Evolutionary conservation across 345 rosid species (phyloP).

Genomic region (Rhizophora apiculata): DNA sequence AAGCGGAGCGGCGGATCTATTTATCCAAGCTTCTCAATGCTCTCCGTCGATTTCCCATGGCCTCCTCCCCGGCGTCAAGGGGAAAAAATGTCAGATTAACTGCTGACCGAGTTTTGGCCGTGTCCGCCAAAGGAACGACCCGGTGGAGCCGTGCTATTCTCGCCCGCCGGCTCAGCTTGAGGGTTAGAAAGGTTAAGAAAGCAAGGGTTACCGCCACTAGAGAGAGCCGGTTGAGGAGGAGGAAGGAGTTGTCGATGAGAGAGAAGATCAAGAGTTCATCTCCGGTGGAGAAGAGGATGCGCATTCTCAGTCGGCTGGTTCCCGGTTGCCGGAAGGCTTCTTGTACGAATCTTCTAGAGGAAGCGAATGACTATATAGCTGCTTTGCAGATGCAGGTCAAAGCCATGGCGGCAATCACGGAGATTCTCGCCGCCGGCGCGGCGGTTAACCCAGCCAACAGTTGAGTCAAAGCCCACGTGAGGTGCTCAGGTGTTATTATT

Average conservation of each 20-base stretch:
- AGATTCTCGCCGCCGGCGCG: constrained; percentile 32
- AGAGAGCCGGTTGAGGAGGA: constrained; percentile 30
- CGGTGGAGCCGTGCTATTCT: constrained; percentile 79
- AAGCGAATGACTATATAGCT: constrained; percentile 78
- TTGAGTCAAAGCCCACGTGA: too few relatives aligned
- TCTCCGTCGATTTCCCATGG: constrained; percentile 33
- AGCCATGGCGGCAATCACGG: constrained; percentile 68
- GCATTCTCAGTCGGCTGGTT: constrained; percentile 57
- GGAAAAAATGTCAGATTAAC: constrained; percentile 38
- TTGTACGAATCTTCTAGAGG: constrained; percentile 57
- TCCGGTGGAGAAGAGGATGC: constrained; percentile 49
- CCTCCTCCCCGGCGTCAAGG: constrained; percentile 14
- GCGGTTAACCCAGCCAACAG: too few relatives aligned
- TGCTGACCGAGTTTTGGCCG: constrained; percentile 56
- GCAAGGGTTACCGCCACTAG: constrained; percentile 29
- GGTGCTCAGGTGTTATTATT: too few relatives aligned
- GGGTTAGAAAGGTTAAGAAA: constrained; percentile 45
- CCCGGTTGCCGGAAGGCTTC: constrained; percentile 84
- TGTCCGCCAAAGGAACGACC: constrained; percentile 52
- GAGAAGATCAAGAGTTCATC: constrained; percentile 34
- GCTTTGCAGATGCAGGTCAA: constrained; percentile 95
- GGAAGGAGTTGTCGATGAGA: constrained; percentile 9
- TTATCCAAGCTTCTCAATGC: constrained; percentile 20
- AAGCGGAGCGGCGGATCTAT: constrained; percentile 17
- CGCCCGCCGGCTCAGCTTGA: constrained; percentile 36